Evolutionary conservation across 768 basidiomycete genomes (phyloP), one percentile per base, ranked within the genome.

Genomic region (Boletus coccyginus): DNA sequence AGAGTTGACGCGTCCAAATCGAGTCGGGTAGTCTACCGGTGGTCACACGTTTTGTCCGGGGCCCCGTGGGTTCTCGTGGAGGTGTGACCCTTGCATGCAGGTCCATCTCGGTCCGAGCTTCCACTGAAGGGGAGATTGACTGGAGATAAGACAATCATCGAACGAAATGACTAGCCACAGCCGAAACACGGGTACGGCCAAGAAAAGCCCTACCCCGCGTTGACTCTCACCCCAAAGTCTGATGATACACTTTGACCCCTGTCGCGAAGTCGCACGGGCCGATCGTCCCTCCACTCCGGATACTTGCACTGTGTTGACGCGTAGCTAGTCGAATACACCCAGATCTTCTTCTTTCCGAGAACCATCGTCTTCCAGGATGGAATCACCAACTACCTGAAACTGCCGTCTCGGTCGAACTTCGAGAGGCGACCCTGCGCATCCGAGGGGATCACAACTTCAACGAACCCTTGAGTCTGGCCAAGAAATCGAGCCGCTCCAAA

Each of bases 371-470:
- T 58, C 46, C 48, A 47, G 52, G n/a, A 41, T 38, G 14, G 55
- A 41, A 41, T 45, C 40, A 44, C 33, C 48, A 16, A 49, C 50
- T 50, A 10, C 33, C 21, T 13, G 16, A 46, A 53, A 54, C 32
- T 8, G 29, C 24, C 27, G 27, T 9, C 24, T 32, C 47, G 32
- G 19, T 46, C 6, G 27, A 27, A 27, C 27, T 27, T 5, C 27
- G 27, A 27, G 27, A 48, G 29, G 42, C 16, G 53, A 47, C 50
- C 48, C 41, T 56, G 59, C 46, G 44, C 44, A 59, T 54, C 61
- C 63, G 64, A 62, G 60, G 44, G 53, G 53, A 58, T 57, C 58
- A 36, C 27, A n/a, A 21, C 21, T 21, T 21, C 21, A 21, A 53
- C 21, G 29, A 42, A 9, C 43, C 41, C 33, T 39, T 12, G n/a